These are phyloP conservation scores for Leishmania aethiopica DNA, from an alignment of 208 protist genomes.

Conservation along the genomic window DNA sequence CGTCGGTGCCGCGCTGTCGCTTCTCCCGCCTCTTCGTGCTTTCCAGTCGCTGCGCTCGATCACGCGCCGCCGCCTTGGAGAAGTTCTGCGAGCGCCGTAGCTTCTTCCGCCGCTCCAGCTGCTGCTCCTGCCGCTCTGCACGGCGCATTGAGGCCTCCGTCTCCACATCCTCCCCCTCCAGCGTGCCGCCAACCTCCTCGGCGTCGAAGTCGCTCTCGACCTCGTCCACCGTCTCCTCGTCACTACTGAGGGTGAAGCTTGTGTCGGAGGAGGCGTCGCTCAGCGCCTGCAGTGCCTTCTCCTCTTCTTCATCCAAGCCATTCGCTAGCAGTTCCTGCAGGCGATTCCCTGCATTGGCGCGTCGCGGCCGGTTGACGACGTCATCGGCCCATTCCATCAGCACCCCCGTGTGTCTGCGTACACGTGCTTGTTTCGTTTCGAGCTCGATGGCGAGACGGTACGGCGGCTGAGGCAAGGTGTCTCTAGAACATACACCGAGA, in stretches of 20 bases:
- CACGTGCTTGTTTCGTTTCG: not conserved
- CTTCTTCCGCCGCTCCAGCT: conserved; percentile 29
- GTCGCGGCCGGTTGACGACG: conserved; percentile 36
- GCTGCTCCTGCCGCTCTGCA: conserved; percentile 49
- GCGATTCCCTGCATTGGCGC: conserved; percentile 66
- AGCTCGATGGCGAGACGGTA: not conserved
- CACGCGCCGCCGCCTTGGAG: conserved; percentile 12
- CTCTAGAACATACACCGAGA: not conserved
- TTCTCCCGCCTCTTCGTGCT: conserved; percentile 1
- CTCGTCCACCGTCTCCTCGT: conserved; percentile 62
- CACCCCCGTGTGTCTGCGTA: not conserved
- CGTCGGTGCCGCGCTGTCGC: not conserved
- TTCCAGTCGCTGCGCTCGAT: conserved; percentile 5
- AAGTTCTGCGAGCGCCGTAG: conserved; percentile 37
- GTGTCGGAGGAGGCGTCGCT: conserved; percentile 58
- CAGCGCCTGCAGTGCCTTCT: conserved; percentile 47
- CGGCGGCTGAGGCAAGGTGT: not conserved
- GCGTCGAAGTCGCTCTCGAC: conserved; percentile 83
- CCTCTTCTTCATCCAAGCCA: conserved; percentile 73
- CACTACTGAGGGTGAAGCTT: conserved; percentile 61
- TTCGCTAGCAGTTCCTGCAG: conserved; percentile 68
- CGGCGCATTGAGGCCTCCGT: conserved; percentile 60
- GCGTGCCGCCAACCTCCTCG: conserved; percentile 42
- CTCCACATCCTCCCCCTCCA: conserved; percentile 40
- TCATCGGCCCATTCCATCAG: conserved; percentile 52